These are phyloP conservation scores for Thielaviopsis euricoi DNA, from an alignment of 2,329 filamentous ascomycete species.

Conservation along the genomic window DNA sequence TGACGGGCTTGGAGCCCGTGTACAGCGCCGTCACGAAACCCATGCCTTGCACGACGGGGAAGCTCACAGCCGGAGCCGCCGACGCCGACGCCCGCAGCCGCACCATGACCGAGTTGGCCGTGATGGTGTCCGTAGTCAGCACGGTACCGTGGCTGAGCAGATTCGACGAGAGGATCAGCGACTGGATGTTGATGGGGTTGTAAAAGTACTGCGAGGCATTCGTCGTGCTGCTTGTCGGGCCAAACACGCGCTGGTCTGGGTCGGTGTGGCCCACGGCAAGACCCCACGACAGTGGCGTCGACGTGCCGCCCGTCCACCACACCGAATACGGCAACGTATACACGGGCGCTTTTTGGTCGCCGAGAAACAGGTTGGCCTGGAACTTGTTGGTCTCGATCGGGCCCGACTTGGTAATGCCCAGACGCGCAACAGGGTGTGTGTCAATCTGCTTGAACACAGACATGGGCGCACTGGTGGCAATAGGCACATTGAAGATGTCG, in stretches of 20 bases:
- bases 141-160: slow-evolving; percentile 50
- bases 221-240: slow-evolving; percentile 35
- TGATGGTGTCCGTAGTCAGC: slow-evolving; percentile 36
- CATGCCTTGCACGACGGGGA: slow-evolving; percentile 82
- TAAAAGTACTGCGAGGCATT: slow-evolving; percentile 56
- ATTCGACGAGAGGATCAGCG: slow-evolving; percentile 59
- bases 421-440: slow-evolving; percentile 42
- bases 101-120: slow-evolving; percentile 46
- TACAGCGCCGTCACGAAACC: slow-evolving; percentile 71
- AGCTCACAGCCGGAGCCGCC: slow-evolving; percentile 46
- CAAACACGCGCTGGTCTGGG: slow-evolving; percentile 48
- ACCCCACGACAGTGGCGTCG: slow-evolving; percentile 31
- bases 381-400: slow-evolving; percentile 66
- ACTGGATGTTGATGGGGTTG: slow-evolving; percentile 70
- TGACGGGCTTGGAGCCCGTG: slow-evolving; percentile 47
- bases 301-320: slow-evolving; percentile 48
- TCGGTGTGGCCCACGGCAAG: slow-evolving; percentile 63
- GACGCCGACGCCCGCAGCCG: slow-evolving; percentile 42
- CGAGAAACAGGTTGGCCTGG: slow-evolving; percentile 66
- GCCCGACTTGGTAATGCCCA: slow-evolving; percentile 28
- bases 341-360: slow-evolving; percentile 47
- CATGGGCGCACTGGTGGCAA: slow-evolving; percentile 35
- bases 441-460: slow-evolving; percentile 27
- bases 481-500: slow-evolving; percentile 40
- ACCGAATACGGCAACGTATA: slow-evolving; percentile 66